These are phyloP conservation scores for Chytridium lagenaria DNA, from an alignment of 371 early-diverging fungal genomes.

Conservation along the genomic window DNA sequence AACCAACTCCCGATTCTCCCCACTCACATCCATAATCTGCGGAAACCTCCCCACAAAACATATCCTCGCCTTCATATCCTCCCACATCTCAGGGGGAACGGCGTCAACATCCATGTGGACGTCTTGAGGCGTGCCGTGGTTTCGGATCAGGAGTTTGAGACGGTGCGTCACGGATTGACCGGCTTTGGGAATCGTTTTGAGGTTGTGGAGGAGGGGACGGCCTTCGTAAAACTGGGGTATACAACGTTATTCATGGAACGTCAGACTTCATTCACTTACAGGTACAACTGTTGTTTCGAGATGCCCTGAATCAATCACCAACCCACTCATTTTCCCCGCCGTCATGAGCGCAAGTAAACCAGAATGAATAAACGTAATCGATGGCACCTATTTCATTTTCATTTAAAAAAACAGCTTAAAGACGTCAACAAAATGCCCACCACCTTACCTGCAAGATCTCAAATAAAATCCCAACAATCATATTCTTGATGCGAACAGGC, in stretches of 20 bases:
- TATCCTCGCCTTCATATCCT: conserved; percentile 74
- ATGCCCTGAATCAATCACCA: conserved; percentile 66
- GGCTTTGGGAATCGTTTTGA: conserved; percentile 74
- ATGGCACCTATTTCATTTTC: conserved; percentile 63
- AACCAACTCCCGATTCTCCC: conserved; percentile 10
- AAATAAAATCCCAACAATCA: conserved; percentile 76
- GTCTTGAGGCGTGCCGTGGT: conserved; percentile 59
- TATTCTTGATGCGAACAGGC: conserved; percentile 74
- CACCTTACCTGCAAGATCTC: conserved; percentile 79
- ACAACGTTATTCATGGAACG: neutral
- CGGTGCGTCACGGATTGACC: conserved; percentile 68
- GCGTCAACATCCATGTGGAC: conserved; percentile 43
- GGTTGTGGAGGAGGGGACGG: conserved; percentile 73
- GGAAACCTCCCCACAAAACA: conserved; percentile 60
- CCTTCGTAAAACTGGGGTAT: conserved; percentile 71
- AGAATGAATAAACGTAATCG: conserved; percentile 80
- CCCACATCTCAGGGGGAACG: conserved; percentile 64
- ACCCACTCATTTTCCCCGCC: conserved; percentile 77
- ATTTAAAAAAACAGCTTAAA: neutral
- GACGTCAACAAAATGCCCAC: too few species aligned
- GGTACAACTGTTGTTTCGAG: conserved; percentile 80
- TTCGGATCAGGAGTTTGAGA: conserved; percentile 63
- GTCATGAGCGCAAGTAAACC: conserved; percentile 79
- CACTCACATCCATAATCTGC: conserved; percentile 9
- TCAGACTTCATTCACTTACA: conserved; percentile 55